These are phyloP conservation scores for Beauveria varroae DNA, from an alignment of 2,329 filamentous ascomycete species.

Conservation along the genomic window DNA sequence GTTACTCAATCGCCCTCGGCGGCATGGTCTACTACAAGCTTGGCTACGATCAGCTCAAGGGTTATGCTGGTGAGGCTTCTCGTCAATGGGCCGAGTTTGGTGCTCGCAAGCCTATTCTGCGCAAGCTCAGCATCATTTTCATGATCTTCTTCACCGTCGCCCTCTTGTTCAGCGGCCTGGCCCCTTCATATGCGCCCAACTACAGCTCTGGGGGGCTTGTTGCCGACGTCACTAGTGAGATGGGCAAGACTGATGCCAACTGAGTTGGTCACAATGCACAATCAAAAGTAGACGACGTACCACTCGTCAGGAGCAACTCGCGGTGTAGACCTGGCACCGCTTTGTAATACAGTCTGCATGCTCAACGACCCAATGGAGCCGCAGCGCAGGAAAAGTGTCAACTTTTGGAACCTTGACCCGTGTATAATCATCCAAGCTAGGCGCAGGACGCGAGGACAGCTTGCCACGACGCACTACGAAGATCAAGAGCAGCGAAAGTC, in stretches of 20 bases:
- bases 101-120: constrained; percentile 63
- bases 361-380: background rate
- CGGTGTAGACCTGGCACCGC: background rate
- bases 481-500: background rate
- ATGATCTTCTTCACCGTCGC: constrained; percentile 57
- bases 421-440: constrained; percentile 6
- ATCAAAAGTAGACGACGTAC: background rate
- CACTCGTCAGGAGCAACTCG: background rate
- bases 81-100: constrained; percentile 75
- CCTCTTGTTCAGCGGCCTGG: constrained; percentile 60
- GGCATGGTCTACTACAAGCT: constrained; percentile 79
- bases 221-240: constrained; percentile 40
- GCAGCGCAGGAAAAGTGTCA: background rate
- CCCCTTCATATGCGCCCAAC: constrained; percentile 50
- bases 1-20: constrained; percentile 71
- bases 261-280: background rate
- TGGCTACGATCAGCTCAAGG: constrained; percentile 66
- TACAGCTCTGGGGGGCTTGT: constrained; percentile 46
- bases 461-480: background rate
- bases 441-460: constrained; percentile 6
- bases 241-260: constrained; percentile 29
- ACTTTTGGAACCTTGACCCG: background rate
- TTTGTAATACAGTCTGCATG: background rate
- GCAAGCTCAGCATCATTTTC: constrained; percentile 68
- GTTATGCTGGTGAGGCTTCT: constrained; percentile 57